phyloP scores from a whole-genome alignment of 2,329 filamentous ascomycete genomes.

The Aciculosporium take region DNA sequence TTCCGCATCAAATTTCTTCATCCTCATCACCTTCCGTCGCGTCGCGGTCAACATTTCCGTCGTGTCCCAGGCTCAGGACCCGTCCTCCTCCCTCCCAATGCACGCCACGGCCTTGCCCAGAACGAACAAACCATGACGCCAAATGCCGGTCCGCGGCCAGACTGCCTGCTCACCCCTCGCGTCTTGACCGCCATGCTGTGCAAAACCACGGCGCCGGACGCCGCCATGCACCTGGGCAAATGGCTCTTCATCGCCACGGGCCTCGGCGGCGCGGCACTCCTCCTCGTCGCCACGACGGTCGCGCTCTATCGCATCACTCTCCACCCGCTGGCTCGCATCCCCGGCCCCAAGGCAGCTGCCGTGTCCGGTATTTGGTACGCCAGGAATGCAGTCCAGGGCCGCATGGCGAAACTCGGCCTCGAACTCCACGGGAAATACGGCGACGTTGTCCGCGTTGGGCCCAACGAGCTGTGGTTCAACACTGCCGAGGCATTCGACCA shows the following conservation, averaged over 20 bases:
- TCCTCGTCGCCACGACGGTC: slow-evolving; percentile 9
- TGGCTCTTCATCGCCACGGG: not conserved
- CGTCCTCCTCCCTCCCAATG: no score
- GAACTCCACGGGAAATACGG: slow-evolving; percentile 34
- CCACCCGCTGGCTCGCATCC: slow-evolving; percentile 30
- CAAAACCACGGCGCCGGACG: not conserved
- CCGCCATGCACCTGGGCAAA: not conserved
- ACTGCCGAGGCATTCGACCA: slow-evolving; percentile 31
- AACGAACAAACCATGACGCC: no score
- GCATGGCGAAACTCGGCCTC: slow-evolving; percentile 25
- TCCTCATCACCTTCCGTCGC: no score
- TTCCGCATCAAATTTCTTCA: no score
- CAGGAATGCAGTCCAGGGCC: slow-evolving; percentile 29
- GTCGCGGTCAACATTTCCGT: no score
- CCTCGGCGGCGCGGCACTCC: not conserved
- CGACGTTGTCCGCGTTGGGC: slow-evolving; percentile 36
- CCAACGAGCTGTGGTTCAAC: slow-evolving; percentile 39
- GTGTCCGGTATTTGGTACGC: slow-evolving; percentile 35
- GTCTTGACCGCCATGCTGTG: not conserved
- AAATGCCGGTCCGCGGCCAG: no score
- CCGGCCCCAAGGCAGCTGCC: slow-evolving; percentile 32
- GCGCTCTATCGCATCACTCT: slow-evolving; percentile 25
- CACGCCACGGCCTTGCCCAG: no score
- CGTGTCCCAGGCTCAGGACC: no score
- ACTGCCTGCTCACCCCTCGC: no score